These are phyloP conservation scores for Colletotrichum sojae DNA, from an alignment of 2,329 filamentous ascomycete species.

Conservation along the genomic window DNA sequence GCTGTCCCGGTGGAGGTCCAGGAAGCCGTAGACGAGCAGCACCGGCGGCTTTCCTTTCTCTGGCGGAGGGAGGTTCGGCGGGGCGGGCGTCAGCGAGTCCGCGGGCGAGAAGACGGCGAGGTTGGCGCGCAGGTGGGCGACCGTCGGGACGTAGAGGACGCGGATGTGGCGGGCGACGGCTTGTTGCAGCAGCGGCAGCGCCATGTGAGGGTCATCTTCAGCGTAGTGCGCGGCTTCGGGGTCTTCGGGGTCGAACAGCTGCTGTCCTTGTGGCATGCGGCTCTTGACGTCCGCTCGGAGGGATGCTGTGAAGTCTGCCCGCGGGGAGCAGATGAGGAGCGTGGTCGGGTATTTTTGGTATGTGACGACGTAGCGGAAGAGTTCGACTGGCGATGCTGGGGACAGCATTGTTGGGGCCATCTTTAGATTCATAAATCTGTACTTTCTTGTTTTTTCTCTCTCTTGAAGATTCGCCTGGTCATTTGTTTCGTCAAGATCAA, in stretches of 20 bases:
- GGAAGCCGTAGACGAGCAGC: constrained; percentile 75
- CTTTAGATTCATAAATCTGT: no score
- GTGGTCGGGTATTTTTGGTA: constrained; percentile 71
- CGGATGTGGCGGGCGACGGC: constrained; percentile 78
- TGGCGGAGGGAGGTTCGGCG: constrained; percentile 48
- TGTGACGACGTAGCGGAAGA: constrained; percentile 76
- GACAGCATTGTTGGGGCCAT: constrained; percentile 61
- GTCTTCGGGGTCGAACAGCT: not conserved
- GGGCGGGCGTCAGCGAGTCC: constrained; percentile 54
- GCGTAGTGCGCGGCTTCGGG: not conserved
- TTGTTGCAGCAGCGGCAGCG: constrained; percentile 77
- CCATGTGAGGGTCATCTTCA: constrained; percentile 59
- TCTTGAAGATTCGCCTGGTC: no score
- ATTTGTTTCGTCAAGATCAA: no score
- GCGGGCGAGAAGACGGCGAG: constrained; percentile 69
- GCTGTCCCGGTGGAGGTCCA: constrained; percentile 76
- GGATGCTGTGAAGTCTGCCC: constrained; percentile 73
- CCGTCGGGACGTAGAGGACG: constrained; percentile 80
- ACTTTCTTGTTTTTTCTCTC: no score
- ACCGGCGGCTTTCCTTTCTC: constrained; percentile 51
- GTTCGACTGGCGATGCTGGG: constrained; percentile 68
- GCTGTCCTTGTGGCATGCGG: constrained; percentile 9
- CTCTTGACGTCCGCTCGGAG: constrained; percentile 62
- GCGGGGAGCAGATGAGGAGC: constrained; percentile 79
- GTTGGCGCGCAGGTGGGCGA: constrained; percentile 83